These are phyloP conservation scores for Babesia ovata DNA, from an alignment of 169 alveolate genomes.

Conservation along the genomic window DNA sequence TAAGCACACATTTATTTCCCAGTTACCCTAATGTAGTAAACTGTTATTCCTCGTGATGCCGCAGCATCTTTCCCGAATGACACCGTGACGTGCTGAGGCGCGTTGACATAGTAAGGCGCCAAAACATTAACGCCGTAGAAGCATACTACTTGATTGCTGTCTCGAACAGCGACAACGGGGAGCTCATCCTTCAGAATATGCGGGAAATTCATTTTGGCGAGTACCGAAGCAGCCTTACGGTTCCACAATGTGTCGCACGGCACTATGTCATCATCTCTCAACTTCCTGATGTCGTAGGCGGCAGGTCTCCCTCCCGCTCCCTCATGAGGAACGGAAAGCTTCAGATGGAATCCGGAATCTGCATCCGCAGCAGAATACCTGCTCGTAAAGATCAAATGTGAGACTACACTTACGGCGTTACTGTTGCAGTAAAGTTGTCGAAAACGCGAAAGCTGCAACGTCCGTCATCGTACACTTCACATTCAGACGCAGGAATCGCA, in stretches of 20 bases:
- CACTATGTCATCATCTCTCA: slow-evolving; percentile 47
- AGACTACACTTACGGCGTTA: not conserved
- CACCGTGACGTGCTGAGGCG: slow-evolving; percentile 8
- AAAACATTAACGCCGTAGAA: slow-evolving; percentile 58
- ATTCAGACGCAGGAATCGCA: not conserved
- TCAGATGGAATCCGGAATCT: slow-evolving; percentile 6
- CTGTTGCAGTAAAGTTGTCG: slow-evolving; percentile 8
- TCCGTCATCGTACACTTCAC: slow-evolving; percentile 13
- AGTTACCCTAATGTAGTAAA: not conserved
- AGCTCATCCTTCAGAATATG: slow-evolving; percentile 45
- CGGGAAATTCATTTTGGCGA: slow-evolving; percentile 40
- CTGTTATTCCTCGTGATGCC: not conserved
- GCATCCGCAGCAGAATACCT: not conserved
- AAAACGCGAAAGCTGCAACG: slow-evolving; percentile 27
- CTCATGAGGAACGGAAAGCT: slow-evolving; percentile 4
- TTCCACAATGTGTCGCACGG: slow-evolving; percentile 55
- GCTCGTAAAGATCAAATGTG: not conserved
- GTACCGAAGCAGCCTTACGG: slow-evolving; percentile 33
- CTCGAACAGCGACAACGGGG: slow-evolving; percentile 53
- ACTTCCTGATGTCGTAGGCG: slow-evolving; percentile 52
- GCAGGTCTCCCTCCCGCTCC: not conserved
- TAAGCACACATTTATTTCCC: not conserved
- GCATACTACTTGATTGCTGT: slow-evolving; percentile 54
- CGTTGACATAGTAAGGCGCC: slow-evolving; percentile 46
- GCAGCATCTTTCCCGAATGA: slow-evolving; percentile 8